Conservation (phyloP, 129 eudicot genomes). For the Flaveria linearis region DNA sequence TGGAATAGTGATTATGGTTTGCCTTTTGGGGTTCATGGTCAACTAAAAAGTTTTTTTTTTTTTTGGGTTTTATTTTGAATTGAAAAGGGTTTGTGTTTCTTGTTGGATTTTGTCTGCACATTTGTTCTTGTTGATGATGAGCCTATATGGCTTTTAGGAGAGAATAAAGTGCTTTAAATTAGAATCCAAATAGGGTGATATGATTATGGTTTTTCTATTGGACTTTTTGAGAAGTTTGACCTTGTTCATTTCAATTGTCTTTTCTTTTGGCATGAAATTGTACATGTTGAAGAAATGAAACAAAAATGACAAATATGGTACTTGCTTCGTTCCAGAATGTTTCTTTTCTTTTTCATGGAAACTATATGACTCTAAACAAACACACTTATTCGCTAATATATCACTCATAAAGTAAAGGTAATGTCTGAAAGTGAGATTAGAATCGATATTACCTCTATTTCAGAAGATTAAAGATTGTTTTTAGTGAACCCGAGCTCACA, state of each 20-base stretch:
- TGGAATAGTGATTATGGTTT: constrained; percentile 31
- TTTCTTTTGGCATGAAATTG: constrained; percentile 27
- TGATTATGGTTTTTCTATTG: constrained; percentile 24
- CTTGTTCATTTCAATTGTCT: constrained; percentile 33
- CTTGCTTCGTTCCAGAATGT: constrained; percentile 26
- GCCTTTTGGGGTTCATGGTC: constrained; percentile 37
- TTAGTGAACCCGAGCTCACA: no score
- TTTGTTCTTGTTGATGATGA: constrained; percentile 39
- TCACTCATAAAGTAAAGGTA: background rate
- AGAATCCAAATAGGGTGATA: constrained; percentile 24
- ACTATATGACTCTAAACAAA: background rate
- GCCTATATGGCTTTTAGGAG: constrained; percentile 24
- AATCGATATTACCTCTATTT: no score
- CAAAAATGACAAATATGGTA: constrained; percentile 37
- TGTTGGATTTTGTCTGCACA: constrained; percentile 36
- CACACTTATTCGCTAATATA: background rate
- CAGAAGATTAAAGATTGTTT: no score
- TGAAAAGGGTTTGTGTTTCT: constrained; percentile 20
- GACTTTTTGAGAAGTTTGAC: constrained; percentile 35
- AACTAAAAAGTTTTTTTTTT: constrained; percentile 33
- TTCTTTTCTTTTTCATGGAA: constrained; percentile 24
- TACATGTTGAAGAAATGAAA: constrained; percentile 25
- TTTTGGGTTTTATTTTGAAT: background rate
- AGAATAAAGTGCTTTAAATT: constrained; percentile 24
- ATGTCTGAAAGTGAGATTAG: background rate